Conservation (phyloP, 176 grass and related monocot species). For the Bromus sterilis region DNA sequence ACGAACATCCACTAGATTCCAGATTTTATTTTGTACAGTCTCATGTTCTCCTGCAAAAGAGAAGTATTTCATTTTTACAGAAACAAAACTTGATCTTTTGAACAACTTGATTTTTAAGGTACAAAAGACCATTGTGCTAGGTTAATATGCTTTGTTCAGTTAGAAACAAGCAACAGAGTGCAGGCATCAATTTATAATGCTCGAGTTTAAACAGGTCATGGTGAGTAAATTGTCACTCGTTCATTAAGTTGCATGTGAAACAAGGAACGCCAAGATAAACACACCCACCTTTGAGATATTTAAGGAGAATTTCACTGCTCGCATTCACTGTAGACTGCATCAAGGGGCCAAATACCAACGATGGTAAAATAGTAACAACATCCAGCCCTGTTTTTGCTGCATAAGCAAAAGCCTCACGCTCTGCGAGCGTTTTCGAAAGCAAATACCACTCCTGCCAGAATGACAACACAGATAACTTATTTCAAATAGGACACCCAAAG, state of each 20-base stretch:
- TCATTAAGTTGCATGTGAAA: not conserved
- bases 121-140: not conserved
- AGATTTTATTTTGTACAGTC: not conserved
- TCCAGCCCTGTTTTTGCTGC: slow-evolving; percentile 30
- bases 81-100: not conserved
- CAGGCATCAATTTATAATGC: not conserved
- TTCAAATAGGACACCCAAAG: not conserved
- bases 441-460: slow-evolving; percentile 32
- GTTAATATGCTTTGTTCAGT: not conserved
- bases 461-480: not conserved
- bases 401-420: slow-evolving; percentile 31
- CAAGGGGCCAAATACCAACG: slow-evolving; percentile 23
- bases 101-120: not conserved
- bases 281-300: slow-evolving; percentile 25
- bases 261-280: not conserved
- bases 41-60: slow-evolving; percentile 7
- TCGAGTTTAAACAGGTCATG: not conserved
- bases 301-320: slow-evolving; percentile 13
- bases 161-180: not conserved
- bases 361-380: slow-evolving; percentile 24
- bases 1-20: slow-evolving; percentile 31
- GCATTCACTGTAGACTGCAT: slow-evolving; percentile 26
- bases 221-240: not conserved
- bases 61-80: not conserved
- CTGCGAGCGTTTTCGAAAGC: slow-evolving; percentile 33